Conservation (phyloP, 257 asterid genomes). For the Osmanthus fragrans region DNA sequence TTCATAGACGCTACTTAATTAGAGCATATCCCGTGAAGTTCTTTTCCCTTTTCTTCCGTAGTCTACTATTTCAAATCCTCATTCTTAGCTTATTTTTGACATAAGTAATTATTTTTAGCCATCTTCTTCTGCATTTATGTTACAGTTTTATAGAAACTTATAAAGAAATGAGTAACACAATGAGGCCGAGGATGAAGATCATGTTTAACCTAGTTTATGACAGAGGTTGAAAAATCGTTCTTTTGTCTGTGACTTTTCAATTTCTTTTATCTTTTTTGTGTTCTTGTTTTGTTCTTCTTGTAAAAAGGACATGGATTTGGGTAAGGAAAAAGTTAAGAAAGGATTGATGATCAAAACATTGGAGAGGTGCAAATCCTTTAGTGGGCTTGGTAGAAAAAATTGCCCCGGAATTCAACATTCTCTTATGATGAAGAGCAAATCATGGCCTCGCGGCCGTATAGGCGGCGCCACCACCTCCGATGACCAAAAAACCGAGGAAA, state of each 20-base stretch:
- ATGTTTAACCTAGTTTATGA: slow-evolving; percentile 57
- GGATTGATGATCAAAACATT: slow-evolving; percentile 56
- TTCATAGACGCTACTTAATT: slow-evolving; percentile 16
- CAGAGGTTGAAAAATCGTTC: slow-evolving; percentile 40
- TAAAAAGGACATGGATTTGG: slow-evolving; percentile 27
- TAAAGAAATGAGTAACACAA: slow-evolving; percentile 48
- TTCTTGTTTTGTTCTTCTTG: neutral
- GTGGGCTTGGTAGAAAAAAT: slow-evolving; percentile 33
- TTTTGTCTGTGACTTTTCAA: too few relatives aligned
- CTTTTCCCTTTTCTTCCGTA: neutral
- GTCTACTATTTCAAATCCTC: neutral
- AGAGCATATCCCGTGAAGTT: slow-evolving; percentile 27
- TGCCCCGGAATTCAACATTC: slow-evolving; percentile 1
- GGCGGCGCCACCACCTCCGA: neutral
- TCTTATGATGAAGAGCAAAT: slow-evolving; percentile 29
- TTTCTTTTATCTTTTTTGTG: neutral
- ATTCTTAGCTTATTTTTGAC: neutral
- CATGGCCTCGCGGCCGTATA: slow-evolving; percentile 26
- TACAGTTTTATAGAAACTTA: neutral
- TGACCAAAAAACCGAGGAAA: neutral
- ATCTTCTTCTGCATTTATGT: neutral
- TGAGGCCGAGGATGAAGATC: slow-evolving; percentile 57
- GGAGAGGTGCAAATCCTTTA: slow-evolving; percentile 55
- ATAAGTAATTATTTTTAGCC: neutral
- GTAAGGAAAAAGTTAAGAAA: slow-evolving; percentile 32